Percentiles rank a stretch among this genome's conserved stretches.
Conservation (phyloP, 1,284 basidiomycete species). For the Rhodofomes roseus region DNA sequence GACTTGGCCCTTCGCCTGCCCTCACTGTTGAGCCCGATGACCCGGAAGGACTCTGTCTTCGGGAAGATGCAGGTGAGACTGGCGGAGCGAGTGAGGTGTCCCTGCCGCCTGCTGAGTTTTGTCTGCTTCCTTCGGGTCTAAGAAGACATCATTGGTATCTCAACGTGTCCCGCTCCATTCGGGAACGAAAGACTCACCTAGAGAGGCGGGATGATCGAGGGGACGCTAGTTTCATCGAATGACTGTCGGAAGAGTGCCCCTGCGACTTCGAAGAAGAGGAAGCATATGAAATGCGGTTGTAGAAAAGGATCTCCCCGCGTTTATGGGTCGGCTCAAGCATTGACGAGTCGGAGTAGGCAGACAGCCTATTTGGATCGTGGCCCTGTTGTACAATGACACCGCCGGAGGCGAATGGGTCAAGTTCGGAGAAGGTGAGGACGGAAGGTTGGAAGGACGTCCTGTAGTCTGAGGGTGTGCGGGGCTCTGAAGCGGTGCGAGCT, state of each 20-base stretch:
- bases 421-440: constrained; percentile 56
- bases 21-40: constrained; percentile 23
- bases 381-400: constrained; percentile 37
- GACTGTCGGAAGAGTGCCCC: constrained; percentile 23
- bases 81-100: neutral
- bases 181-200: neutral
- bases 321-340: constrained; percentile 41
- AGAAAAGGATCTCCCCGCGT: constrained; percentile 26
- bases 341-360: constrained; percentile 50
- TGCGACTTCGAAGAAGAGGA: constrained; percentile 55
- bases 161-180: neutral
- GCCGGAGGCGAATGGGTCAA: constrained; percentile 58
- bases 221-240: constrained; percentile 8
- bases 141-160: neutral
- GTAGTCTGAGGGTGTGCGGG: constrained; percentile 50
- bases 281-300: constrained; percentile 48
- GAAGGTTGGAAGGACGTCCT: constrained; percentile 43
- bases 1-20: constrained; percentile 11
- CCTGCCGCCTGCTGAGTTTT: neutral
- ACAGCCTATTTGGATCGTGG: constrained; percentile 42
- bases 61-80: constrained; percentile 5
- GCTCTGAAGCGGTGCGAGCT: constrained; percentile 29
- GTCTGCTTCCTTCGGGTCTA: neutral
- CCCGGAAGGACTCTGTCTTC: constrained; percentile 16
- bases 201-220: neutral